Percentiles rank a stretch among this genome's conserved stretches.
These are phyloP conservation scores for Leccinum broughii DNA, from an alignment of 768 basidiomycete genomes.

Conservation along the genomic window DNA sequence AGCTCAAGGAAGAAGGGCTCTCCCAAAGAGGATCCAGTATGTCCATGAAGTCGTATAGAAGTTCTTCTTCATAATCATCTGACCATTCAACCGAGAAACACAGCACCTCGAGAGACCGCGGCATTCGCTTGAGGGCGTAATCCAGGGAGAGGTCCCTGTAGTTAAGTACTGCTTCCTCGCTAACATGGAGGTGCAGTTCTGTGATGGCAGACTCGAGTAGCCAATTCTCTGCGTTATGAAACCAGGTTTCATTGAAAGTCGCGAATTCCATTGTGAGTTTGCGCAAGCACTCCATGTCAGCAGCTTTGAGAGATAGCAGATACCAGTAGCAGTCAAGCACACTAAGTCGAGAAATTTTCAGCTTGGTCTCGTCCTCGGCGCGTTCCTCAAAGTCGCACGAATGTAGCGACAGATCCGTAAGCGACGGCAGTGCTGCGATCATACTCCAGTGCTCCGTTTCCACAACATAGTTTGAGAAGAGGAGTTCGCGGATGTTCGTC, in stretches of 20 bases:
- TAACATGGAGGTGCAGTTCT: background rate
- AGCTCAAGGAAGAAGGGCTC: background rate
- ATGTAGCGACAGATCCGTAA: too few species aligned
- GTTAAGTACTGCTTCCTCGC: background rate
- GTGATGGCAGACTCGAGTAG: background rate
- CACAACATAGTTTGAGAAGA: too few species aligned
- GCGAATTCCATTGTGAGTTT: background rate
- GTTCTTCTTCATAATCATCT: background rate
- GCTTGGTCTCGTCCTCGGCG: too few species aligned
- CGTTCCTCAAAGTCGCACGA: too few species aligned
- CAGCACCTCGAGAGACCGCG: background rate
- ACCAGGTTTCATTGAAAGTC: background rate
- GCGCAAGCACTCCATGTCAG: background rate
- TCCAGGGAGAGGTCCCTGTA: too few species aligned
- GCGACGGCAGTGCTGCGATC: too few species aligned
- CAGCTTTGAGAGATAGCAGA: too few species aligned
- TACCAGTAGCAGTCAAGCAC: too few species aligned
- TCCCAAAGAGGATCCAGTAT: background rate
- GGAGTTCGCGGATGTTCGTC: too few species aligned
- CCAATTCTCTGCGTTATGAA: background rate
- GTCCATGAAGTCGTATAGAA: too few species aligned
- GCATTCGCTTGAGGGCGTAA: background rate
- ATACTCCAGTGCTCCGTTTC: too few species aligned
- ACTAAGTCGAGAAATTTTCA: too few species aligned
- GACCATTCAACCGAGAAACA: background rate